Conservation (phyloP, 371 early-diverging fungal genomes). For the Lichtheimia ramosa region DNA sequence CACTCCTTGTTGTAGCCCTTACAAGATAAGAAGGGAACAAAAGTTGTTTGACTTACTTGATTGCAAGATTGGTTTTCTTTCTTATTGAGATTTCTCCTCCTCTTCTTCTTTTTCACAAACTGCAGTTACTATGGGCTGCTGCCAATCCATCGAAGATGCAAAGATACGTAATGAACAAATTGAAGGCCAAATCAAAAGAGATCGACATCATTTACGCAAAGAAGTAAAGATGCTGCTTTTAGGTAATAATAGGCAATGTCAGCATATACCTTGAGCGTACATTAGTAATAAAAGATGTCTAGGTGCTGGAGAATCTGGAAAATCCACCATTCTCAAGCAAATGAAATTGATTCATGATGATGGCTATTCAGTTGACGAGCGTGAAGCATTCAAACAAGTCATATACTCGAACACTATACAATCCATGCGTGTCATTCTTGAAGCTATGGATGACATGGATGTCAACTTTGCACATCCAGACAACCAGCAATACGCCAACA, state of each 20-base stretch:
- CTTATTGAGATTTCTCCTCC: too few species aligned
- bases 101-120: neutral
- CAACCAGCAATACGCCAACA: conserved; percentile 62
- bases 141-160: conserved; percentile 80
- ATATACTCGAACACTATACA: conserved; percentile 93
- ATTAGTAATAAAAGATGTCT: neutral
- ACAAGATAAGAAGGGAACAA: too few species aligned
- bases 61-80: too few species aligned
- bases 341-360: conserved; percentile 96
- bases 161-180: conserved; percentile 85
- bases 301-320: conserved; percentile 98
- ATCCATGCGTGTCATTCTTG: conserved; percentile 92
- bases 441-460: conserved; percentile 87
- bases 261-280: neutral
- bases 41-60: neutral
- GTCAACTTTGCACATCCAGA: conserved; percentile 64
- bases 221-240: conserved; percentile 96
- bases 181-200: conserved; percentile 83
- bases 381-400: conserved; percentile 88
- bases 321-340: conserved; percentile 95
- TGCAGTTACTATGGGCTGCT: conserved; percentile 82
- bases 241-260: conserved; percentile 52
- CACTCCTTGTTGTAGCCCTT: too few species aligned
- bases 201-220: conserved; percentile 74
- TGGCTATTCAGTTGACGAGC: conserved; percentile 86